Conservation (phyloP, 768 basidiomycete species). For the Hypsizygus marmoreus region DNA sequence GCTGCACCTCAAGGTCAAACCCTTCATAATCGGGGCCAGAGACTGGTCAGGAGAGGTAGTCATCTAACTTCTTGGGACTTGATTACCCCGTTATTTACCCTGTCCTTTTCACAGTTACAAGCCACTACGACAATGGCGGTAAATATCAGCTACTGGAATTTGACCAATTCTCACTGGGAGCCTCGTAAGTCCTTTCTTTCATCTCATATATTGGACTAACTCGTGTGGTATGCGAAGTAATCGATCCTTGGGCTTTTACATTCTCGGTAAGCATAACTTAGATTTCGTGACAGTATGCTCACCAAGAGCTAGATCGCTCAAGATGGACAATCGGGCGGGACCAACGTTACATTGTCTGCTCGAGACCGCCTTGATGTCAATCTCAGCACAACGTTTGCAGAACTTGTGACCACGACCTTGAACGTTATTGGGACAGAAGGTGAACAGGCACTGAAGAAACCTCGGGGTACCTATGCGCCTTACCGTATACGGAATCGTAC, state of each 20-base stretch:
- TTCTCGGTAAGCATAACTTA: slow-evolving; percentile 49
- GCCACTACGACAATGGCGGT: slow-evolving; percentile 81
- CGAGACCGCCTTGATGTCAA: slow-evolving; percentile 89
- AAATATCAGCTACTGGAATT: slow-evolving; percentile 93
- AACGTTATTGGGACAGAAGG: slow-evolving; percentile 77
- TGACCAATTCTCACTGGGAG: slow-evolving; percentile 98
- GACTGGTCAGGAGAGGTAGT: slow-evolving; percentile 94
- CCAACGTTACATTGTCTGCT: slow-evolving; percentile 67
- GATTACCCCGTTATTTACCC: not conserved
- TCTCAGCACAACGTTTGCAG: slow-evolving; percentile 86
- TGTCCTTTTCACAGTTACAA: slow-evolving; percentile 57
- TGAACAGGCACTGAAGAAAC: slow-evolving; percentile 69
- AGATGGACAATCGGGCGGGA: slow-evolving; percentile 49
- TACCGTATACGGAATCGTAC: slow-evolving; percentile 92
- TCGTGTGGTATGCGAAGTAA: slow-evolving; percentile 55
- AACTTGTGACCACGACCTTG: slow-evolving; percentile 73
- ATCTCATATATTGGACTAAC: slow-evolving; percentile 1
- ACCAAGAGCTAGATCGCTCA: slow-evolving; percentile 48
- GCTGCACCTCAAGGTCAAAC: slow-evolving; percentile 84
- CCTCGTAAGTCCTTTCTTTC: slow-evolving; percentile 55
- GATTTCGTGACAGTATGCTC: not conserved
- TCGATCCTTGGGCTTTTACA: slow-evolving; percentile 94
- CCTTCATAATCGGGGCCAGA: slow-evolving; percentile 78
- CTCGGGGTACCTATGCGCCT: slow-evolving; percentile 88
- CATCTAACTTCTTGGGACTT: not conserved